phyloP scores from a whole-genome alignment of 1,139 yeast species.

The Geotrichum reessii region DNA sequence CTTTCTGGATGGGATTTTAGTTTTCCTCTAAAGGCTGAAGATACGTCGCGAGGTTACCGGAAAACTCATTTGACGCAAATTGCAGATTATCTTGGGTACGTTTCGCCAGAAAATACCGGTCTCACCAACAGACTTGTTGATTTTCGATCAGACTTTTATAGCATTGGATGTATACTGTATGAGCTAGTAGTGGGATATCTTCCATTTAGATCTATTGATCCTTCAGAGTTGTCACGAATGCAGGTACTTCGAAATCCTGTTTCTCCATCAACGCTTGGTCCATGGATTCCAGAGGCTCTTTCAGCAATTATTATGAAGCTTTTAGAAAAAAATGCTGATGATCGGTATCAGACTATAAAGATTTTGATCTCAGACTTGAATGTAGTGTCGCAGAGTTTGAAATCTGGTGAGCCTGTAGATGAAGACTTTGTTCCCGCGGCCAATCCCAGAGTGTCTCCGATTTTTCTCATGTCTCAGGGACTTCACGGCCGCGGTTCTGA shows the following conservation, averaged over 20 bases:
- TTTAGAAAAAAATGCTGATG: conserved; percentile 42
- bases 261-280: conserved; percentile 39
- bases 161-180: conserved; percentile 48
- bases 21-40: conserved; percentile 44
- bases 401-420: conserved; percentile 20
- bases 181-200: conserved; percentile 45
- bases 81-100: conserved; percentile 44
- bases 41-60: conserved; percentile 36
- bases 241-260: conserved; percentile 43
- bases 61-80: conserved; percentile 32
- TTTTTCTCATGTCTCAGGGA: conserved; percentile 34
- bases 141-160: conserved; percentile 48
- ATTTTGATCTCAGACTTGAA: conserved; percentile 41
- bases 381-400: conserved; percentile 25
- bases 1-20: conserved; percentile 51
- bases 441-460: conserved; percentile 23
- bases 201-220: conserved; percentile 45
- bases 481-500: conserved; percentile 41
- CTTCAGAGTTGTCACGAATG: conserved; percentile 41
- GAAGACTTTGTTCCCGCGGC: conserved; percentile 27
- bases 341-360: conserved; percentile 41
- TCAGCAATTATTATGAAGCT: conserved; percentile 43
- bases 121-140: conserved; percentile 43
- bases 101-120: conserved; percentile 51
- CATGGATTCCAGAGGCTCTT: conserved; percentile 40